These are phyloP conservation scores for Dionaea muscipula DNA, from an alignment of 179 eudicot genomes.

Conservation along the genomic window DNA sequence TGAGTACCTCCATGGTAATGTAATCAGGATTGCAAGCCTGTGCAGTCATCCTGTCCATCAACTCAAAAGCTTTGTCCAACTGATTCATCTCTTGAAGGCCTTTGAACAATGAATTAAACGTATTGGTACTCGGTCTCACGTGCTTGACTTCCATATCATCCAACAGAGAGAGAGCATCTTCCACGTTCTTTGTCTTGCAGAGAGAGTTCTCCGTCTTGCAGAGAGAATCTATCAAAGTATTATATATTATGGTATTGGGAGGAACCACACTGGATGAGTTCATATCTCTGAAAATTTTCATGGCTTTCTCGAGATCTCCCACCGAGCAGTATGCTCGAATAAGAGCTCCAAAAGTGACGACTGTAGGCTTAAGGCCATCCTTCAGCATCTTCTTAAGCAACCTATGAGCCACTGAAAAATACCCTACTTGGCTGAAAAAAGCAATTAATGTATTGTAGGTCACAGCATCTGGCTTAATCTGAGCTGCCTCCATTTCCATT, in stretches of 20 bases:
- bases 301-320: constrained; percentile 44
- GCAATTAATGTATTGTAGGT: constrained; percentile 68
- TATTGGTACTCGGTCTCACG: constrained; percentile 45
- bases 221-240: constrained; percentile 45
- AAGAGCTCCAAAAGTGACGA: constrained; percentile 56
- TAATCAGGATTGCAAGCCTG: constrained; percentile 60
- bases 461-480: constrained; percentile 44
- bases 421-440: constrained; percentile 38
- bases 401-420: constrained; percentile 34
- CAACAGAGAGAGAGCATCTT: constrained; percentile 46
- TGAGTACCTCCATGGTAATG: constrained; percentile 63
- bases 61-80: constrained; percentile 45
- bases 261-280: constrained; percentile 22
- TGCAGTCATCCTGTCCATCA: constrained; percentile 69
- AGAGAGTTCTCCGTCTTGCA: too few relatives aligned
- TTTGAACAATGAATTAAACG: constrained; percentile 67
- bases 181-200: constrained; percentile 25
- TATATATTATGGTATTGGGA: constrained; percentile 68
- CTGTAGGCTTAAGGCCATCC: constrained; percentile 40
- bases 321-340: constrained; percentile 44
- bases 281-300: constrained; percentile 53
- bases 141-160: constrained; percentile 49
- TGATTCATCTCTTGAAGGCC: constrained; percentile 42
- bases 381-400: constrained; percentile 43
- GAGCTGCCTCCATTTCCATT: constrained; percentile 42